A percentile compares a stretch with the other conserved stretches of the same genome.
These are phyloP conservation scores for Cicer yamashitae DNA, from an alignment of 306 rosid species.

Conservation along the genomic window DNA sequence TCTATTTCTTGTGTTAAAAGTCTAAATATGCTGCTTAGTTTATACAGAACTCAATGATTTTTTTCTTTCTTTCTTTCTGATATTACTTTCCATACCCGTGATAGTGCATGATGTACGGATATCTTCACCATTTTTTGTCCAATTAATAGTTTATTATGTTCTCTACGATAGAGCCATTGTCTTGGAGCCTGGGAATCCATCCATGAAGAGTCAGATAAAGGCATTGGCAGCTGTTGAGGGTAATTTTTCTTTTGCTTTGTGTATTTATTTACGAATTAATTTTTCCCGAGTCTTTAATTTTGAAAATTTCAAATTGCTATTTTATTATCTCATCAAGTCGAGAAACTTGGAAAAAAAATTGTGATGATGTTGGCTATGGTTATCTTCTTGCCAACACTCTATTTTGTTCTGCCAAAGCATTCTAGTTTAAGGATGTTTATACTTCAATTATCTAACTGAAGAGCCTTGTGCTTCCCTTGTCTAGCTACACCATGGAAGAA, in stretches of 20 bases:
- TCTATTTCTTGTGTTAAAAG: slow-evolving; percentile 21
- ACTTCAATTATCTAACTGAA: slow-evolving; percentile 33
- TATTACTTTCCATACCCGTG: slow-evolving; percentile 18
- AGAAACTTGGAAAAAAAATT: background rate
- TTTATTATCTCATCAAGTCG: slow-evolving; percentile 24
- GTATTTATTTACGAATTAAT: slow-evolving; percentile 14
- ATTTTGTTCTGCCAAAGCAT: slow-evolving; percentile 43
- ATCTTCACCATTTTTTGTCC: slow-evolving; percentile 3
- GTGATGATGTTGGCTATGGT: slow-evolving; percentile 33
- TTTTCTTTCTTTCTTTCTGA: slow-evolving; percentile 1
- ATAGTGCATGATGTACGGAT: slow-evolving; percentile 32
- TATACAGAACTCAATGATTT: slow-evolving; percentile 28
- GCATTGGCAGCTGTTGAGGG: slow-evolving; percentile 77
- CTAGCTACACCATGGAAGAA: slow-evolving; percentile 82
- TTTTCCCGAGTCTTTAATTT: background rate
- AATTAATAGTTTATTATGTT: slow-evolving; percentile 44
- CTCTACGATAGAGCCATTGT: slow-evolving; percentile 75
- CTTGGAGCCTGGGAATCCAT: slow-evolving; percentile 82
- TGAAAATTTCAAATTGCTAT: slow-evolving; percentile 28
- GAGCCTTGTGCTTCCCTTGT: slow-evolving; percentile 49
- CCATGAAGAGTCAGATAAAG: slow-evolving; percentile 74
- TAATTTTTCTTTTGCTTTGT: slow-evolving; percentile 46
- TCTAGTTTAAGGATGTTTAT: slow-evolving; percentile 26
- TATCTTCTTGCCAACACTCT: slow-evolving; percentile 29
- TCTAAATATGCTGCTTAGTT: slow-evolving; percentile 20